These are phyloP conservation scores for Rosa rugosa DNA, from an alignment of 306 rosid species.

Conservation along the genomic window DNA sequence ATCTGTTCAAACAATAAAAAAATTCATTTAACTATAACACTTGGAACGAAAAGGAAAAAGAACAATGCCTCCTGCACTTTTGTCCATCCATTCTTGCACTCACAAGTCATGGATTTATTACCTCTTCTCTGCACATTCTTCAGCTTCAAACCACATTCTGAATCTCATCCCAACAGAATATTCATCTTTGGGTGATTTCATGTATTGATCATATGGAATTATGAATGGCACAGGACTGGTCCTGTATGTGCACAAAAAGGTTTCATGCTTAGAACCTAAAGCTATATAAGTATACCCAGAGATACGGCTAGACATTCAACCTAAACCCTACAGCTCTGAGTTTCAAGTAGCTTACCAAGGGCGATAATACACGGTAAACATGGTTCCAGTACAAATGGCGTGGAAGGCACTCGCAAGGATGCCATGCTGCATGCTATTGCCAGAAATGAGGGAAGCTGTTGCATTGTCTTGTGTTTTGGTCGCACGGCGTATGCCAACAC, in stretches of 20 bases:
- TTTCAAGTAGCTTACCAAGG: constrained; percentile 59
- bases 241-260: constrained; percentile 49
- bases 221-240: constrained; percentile 49
- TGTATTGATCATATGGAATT: constrained; percentile 43
- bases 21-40: background rate
- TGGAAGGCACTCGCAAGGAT: constrained; percentile 49
- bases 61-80: constrained; percentile 2
- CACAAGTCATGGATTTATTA: constrained; percentile 24
- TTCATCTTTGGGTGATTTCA: constrained; percentile 31
- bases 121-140: constrained; percentile 57
- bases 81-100: background rate
- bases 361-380: constrained; percentile 54
- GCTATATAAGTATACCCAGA: background rate
- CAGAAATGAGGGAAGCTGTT: constrained; percentile 44
- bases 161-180: constrained; percentile 54
- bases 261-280: constrained; percentile 9
- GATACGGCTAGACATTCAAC: background rate
- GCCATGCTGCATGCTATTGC: constrained; percentile 59
- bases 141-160: constrained; percentile 33
- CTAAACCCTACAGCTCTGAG: background rate
- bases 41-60: background rate
- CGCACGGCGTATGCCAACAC: constrained; percentile 54
- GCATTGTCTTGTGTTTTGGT: constrained; percentile 25
- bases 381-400: constrained; percentile 46
- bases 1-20: constrained; percentile 31